These are phyloP conservation scores for Apophysomyces trapeziformis DNA, from an alignment of 371 early-diverging fungal genomes.

Conservation along the genomic window DNA sequence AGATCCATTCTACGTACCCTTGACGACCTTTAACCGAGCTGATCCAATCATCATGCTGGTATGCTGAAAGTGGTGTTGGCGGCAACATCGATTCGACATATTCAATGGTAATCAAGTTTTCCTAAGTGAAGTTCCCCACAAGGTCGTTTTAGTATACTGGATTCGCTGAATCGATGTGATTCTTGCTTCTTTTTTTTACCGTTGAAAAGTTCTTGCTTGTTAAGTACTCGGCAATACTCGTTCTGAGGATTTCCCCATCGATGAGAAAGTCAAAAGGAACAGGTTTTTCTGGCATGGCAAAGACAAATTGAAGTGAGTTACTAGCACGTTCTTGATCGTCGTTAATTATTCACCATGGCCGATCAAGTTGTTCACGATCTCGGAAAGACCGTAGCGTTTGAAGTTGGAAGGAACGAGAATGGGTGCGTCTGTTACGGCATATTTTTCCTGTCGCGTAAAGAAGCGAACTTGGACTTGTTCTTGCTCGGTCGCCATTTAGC, in stretches of 20 bases:
- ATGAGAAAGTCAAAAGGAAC: conserved; percentile 93
- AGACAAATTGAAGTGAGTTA: neutral
- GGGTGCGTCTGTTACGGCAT: conserved; percentile 78
- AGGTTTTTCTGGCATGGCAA: conserved; percentile 63
- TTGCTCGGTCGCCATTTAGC: conserved; percentile 38
- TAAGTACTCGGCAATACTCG: conserved; percentile 77
- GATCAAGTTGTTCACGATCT: conserved; percentile 89
- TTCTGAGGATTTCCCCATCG: conserved; percentile 85
- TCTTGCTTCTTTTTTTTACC: conserved; percentile 39
- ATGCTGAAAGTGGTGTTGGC: conserved; percentile 75
- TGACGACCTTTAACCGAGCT: conserved; percentile 66
- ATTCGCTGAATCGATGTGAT: neutral
- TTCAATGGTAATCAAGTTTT: conserved; percentile 87
- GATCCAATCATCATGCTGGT: conserved; percentile 95
- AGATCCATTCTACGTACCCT: conserved; percentile 16
- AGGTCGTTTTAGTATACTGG: too few relatives aligned
- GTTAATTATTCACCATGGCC: conserved; percentile 40
- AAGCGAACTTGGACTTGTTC: conserved; percentile 90
- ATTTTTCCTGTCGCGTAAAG: conserved; percentile 72
- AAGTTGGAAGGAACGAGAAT: conserved; percentile 86
- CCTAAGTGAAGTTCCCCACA: conserved; percentile 40
- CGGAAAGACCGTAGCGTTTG: conserved; percentile 87
- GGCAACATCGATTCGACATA: conserved; percentile 91
- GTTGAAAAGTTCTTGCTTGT: conserved; percentile 73
- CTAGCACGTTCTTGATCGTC: neutral